Conservation (phyloP, 768 basidiomycete genomes). For the Boletus rubropictus region DNA sequence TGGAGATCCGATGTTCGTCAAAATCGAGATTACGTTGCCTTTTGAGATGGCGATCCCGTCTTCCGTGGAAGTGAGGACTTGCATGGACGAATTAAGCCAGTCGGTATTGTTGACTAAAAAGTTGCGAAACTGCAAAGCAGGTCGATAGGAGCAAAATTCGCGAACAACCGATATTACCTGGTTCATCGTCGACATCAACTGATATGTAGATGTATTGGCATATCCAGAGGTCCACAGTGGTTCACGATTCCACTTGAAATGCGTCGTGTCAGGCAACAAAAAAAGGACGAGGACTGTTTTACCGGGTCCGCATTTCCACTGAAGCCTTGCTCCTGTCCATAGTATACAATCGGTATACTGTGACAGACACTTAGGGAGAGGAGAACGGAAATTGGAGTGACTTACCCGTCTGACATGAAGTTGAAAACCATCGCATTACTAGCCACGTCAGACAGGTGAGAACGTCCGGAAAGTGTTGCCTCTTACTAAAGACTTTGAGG, state of each 20-base stretch:
- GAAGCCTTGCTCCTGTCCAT: slow-evolving; percentile 74
- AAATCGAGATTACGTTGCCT: slow-evolving; percentile 52
- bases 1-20: slow-evolving; percentile 72
- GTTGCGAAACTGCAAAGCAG: slow-evolving; percentile 48
- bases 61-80: slow-evolving; percentile 46
- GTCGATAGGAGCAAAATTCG: background rate
- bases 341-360: slow-evolving; percentile 75
- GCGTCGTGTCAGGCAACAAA: background rate
- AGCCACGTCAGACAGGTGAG: slow-evolving; percentile 10
- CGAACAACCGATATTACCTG: slow-evolving; percentile 31
- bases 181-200: slow-evolving; percentile 57
- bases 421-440: slow-evolving; percentile 72
- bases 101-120: slow-evolving; percentile 47
- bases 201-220: slow-evolving; percentile 50
- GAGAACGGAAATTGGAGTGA: background rate
- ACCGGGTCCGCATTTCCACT: slow-evolving; percentile 63
- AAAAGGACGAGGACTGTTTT: slow-evolving; percentile 14
- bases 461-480: background rate
- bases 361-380: background rate
- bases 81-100: slow-evolving; percentile 48
- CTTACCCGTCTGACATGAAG: slow-evolving; percentile 67
- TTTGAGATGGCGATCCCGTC: slow-evolving; percentile 61
- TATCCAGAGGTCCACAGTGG: slow-evolving; percentile 70
- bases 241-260: slow-evolving; percentile 60
- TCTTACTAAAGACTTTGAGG: slow-evolving; percentile 63